Percentiles rank a stretch among this genome's conserved stretches.
Conservation (phyloP, 2,329 filamentous ascomycete species). For the Epichloe sylvatica region DNA sequence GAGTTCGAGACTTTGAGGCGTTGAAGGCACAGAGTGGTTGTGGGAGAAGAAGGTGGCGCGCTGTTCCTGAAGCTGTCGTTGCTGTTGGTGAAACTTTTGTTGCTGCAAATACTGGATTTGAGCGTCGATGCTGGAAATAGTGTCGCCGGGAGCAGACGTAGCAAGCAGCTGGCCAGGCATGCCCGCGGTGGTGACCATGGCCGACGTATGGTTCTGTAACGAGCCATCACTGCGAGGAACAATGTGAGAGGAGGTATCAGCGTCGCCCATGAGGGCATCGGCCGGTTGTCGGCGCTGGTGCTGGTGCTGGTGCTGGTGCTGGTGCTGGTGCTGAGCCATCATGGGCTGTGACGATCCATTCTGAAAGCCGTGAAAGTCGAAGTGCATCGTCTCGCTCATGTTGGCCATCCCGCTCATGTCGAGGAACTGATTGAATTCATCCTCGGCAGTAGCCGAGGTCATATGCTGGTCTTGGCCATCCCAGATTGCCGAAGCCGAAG, state of each 20-base stretch:
- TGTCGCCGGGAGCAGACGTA: conserved; percentile 29
- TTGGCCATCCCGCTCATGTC: conserved; percentile 43
- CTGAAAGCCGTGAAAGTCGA: conserved; percentile 46
- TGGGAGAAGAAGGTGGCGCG: conserved; percentile 40
- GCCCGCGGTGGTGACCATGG: conserved; percentile 32
- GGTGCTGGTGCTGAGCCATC: conserved; percentile 17
- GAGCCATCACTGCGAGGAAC: conserved; percentile 20
- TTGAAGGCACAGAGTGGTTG: conserved; percentile 56
- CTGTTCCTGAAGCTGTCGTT: conserved; percentile 44
- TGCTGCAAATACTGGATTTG: conserved; percentile 54
- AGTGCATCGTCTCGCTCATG: conserved; percentile 40
- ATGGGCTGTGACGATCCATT: conserved; percentile 21
- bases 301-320: not conserved
- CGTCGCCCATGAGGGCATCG: conserved; percentile 24
- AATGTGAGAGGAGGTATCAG: conserved; percentile 16
- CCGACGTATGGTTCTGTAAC: conserved; percentile 30
- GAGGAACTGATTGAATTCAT: conserved; percentile 52
- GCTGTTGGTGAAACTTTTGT: conserved; percentile 47
- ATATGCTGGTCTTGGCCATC: conserved; percentile 42
- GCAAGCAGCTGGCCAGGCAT: conserved; percentile 33
- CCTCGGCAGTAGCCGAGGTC: conserved; percentile 32
- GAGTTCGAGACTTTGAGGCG: conserved; percentile 68
- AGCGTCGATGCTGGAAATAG: conserved; percentile 46
- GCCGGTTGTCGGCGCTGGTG: conserved; percentile 15
- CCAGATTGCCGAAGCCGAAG: conserved; percentile 38